Evolutionary conservation across 176 grass and related monocot genomes (phyloP).

Genomic region (Zizania latifolia): DNA sequence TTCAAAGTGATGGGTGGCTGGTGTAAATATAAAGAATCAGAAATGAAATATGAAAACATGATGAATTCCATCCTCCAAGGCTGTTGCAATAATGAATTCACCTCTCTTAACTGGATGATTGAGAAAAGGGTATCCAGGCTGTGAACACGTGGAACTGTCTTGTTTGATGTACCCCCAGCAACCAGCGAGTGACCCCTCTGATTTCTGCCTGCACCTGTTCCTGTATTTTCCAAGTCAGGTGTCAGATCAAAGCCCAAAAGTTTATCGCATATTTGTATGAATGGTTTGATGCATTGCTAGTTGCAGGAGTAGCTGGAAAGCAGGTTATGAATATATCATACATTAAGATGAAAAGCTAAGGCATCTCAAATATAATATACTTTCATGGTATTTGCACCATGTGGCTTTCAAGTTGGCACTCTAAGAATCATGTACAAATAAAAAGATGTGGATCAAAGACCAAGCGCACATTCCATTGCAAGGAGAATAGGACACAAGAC

Average conservation of each 20-base stretch:
- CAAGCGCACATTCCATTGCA: not conserved
- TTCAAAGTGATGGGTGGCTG: conserved; percentile 81
- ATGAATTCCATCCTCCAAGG: not conserved
- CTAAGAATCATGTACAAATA: not conserved
- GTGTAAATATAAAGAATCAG: conserved; percentile 22
- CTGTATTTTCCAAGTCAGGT: conserved; percentile 23
- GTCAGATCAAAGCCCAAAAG: conserved; percentile 5
- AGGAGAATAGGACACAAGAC: not conserved
- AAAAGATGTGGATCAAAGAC: not conserved
- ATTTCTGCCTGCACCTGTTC: conserved; percentile 38
- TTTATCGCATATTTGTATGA: not conserved
- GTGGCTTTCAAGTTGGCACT: not conserved
- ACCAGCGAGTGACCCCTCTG: conserved; percentile 34
- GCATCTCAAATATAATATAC: not conserved
- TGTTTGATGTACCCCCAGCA: conserved; percentile 40
- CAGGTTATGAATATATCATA: not conserved
- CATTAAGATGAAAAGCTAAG: not conserved
- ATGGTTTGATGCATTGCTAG: not conserved
- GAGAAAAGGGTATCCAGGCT: conserved; percentile 40
- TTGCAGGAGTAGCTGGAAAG: not conserved
- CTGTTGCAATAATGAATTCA: conserved; percentile 22
- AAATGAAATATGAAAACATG: conserved; percentile 15
- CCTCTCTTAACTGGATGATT: conserved; percentile 74
- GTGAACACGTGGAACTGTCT: conserved; percentile 28
- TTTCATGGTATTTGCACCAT: not conserved